phyloP scores from a whole-genome alignment of 192 early-diverging fungal genomes.

The Coemansia umbellata region DNA sequence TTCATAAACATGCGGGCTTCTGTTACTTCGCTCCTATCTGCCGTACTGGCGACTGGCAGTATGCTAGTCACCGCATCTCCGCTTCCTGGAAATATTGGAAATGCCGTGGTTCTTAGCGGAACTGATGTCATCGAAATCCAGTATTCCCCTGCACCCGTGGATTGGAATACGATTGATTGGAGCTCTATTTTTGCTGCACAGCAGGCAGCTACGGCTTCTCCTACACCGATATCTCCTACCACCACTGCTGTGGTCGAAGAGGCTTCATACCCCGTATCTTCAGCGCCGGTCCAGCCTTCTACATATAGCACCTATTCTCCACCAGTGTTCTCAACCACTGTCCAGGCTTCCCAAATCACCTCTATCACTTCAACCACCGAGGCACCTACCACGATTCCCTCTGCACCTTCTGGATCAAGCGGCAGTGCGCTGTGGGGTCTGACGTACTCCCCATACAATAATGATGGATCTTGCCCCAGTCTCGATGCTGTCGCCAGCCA shows the following conservation, averaged over 20 bases:
- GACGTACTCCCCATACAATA: slow-evolving; percentile 47
- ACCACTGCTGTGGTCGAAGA: neutral
- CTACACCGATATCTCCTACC: neutral
- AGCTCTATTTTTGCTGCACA: slow-evolving; percentile 12
- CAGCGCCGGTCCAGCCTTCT: neutral
- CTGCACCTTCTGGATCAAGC: neutral
- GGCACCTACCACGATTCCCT: neutral
- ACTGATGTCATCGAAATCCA: neutral
- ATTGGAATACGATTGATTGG: slow-evolving; percentile 24
- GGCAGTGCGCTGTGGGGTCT: slow-evolving; percentile 36
- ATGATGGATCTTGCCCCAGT: slow-evolving; percentile 43
- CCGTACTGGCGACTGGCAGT: slow-evolving; percentile 1
- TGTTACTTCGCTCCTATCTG: neutral
- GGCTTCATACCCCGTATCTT: neutral
- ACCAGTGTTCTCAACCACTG: no score
- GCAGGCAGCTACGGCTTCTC: neutral
- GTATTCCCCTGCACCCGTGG: neutral
- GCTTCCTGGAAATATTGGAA: neutral
- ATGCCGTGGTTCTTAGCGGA: neutral
- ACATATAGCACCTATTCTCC: neutral
- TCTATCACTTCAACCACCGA: slow-evolving; percentile 1
- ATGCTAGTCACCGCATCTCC: neutral
- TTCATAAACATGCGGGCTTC: neutral
- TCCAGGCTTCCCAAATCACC: neutral
- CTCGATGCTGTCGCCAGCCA: slow-evolving; percentile 18